phyloP scores from a whole-genome alignment of 345 rosid species.

The Salix suchowensis region DNA sequence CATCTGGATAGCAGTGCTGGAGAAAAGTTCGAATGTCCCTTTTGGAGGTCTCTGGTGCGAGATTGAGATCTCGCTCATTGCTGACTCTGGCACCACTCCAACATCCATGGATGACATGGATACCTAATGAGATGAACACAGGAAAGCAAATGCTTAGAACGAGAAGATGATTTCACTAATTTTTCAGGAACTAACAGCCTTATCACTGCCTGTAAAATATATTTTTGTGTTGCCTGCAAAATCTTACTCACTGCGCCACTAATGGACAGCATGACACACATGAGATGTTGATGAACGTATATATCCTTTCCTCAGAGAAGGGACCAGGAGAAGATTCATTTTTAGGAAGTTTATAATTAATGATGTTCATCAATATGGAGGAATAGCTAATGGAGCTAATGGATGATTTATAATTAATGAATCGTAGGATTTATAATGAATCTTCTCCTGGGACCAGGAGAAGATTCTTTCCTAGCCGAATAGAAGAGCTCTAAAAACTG shows the following conservation, averaged over 20 bases:
- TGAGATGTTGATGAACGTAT: too few species aligned
- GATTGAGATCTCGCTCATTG: constrained; percentile 52
- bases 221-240: not conserved
- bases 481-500: not conserved
- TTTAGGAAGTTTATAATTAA: too few species aligned
- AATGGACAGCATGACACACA: not conserved
- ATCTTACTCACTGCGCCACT: not conserved
- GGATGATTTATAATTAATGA: too few species aligned
- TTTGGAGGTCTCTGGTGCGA: constrained; percentile 45
- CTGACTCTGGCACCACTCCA: constrained; percentile 69
- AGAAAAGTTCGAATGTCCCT: constrained; percentile 56
- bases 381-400: too few species aligned
- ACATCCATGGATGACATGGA: constrained; percentile 65
- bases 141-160: not conserved
- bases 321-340: too few species aligned
- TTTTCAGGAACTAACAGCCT: not conserved
- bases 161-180: not conserved
- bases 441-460: too few species aligned
- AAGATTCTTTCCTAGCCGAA: not conserved
- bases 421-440: too few species aligned
- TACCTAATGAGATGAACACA: constrained; percentile 37
- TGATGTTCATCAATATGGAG: too few species aligned
- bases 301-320: too few species aligned
- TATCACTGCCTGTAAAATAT: not conserved
- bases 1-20: constrained; percentile 45